Percentiles rank a stretch among this genome's conserved stretches.
Conservation (phyloP, 768 basidiomycete genomes). For the Pleurotus djamor region DNA sequence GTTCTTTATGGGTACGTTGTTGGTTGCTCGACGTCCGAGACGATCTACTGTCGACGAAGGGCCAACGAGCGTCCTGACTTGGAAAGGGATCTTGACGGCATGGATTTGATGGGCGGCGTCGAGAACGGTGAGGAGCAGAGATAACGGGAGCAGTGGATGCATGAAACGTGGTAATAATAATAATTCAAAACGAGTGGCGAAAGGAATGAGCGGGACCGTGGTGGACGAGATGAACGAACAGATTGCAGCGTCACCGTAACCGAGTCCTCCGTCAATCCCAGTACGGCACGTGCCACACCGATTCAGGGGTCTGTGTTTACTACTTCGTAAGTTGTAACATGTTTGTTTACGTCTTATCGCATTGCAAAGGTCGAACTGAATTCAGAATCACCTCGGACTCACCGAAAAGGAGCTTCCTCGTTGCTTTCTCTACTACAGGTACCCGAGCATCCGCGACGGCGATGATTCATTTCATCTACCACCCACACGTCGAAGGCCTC, state of each 20-base stretch:
- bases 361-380: too few species aligned
- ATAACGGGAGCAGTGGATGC: slow-evolving; percentile 9
- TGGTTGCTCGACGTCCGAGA: slow-evolving; percentile 11
- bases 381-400: too few species aligned
- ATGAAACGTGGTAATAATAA: not conserved
- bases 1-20: slow-evolving; percentile 50
- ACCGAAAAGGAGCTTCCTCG: too few species aligned
- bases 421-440: too few species aligned
- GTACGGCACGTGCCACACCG: not conserved
- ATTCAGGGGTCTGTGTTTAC: too few species aligned
- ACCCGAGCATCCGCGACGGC: too few species aligned
- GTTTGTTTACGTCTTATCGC: too few species aligned
- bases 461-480: too few species aligned
- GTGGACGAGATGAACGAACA: not conserved
- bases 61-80: slow-evolving; percentile 1
- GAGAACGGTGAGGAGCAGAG: slow-evolving; percentile 8
- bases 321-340: too few species aligned
- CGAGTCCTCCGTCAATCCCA: not conserved
- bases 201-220: not conserved
- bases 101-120: not conserved
- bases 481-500: too few species aligned
- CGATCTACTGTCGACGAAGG: not conserved
- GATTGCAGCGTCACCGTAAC: not conserved
- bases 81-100: slow-evolving; percentile 12
- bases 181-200: not conserved